phyloP scores from a whole-genome alignment of 2,329 filamentous ascomycete species.

The Cladorrhinum sp. region DNA sequence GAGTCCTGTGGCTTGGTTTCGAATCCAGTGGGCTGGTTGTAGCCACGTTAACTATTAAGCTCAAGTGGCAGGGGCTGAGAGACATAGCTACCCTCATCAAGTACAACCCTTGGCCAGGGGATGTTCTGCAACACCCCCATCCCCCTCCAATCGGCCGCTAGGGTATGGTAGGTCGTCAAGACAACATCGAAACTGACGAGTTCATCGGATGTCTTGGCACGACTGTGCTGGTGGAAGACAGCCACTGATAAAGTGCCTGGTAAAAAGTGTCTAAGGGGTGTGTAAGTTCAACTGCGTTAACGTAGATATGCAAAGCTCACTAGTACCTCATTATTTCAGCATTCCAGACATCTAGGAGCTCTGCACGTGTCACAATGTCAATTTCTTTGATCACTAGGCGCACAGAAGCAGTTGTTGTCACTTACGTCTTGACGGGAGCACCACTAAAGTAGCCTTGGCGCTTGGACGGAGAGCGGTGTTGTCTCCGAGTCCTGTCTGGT shows the following conservation, averaged over 20 bases:
- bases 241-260: not conserved
- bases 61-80: not conserved
- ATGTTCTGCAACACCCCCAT: not conserved
- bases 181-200: not conserved
- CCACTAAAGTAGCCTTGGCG: not conserved
- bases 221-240: not conserved
- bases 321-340: not conserved
- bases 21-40: not conserved
- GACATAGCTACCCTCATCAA: not conserved
- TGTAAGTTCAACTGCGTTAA: not conserved
- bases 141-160: not conserved
- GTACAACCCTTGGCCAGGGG: not conserved
- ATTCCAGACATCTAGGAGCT: conserved; percentile 1
- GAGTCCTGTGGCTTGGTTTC: not conserved
- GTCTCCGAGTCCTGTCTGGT: not conserved
- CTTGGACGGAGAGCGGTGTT: no score
- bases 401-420: not conserved
- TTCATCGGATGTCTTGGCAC: not conserved
- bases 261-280: not conserved
- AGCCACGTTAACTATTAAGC: not conserved
- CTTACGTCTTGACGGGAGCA: conserved; percentile 2
- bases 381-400: not conserved
- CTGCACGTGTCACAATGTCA: not conserved
- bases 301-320: not conserved
- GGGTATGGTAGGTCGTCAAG: not conserved